These are phyloP conservation scores for Wickerhamomyces alni DNA, from an alignment of 805 yeast species.

Conservation along the genomic window DNA sequence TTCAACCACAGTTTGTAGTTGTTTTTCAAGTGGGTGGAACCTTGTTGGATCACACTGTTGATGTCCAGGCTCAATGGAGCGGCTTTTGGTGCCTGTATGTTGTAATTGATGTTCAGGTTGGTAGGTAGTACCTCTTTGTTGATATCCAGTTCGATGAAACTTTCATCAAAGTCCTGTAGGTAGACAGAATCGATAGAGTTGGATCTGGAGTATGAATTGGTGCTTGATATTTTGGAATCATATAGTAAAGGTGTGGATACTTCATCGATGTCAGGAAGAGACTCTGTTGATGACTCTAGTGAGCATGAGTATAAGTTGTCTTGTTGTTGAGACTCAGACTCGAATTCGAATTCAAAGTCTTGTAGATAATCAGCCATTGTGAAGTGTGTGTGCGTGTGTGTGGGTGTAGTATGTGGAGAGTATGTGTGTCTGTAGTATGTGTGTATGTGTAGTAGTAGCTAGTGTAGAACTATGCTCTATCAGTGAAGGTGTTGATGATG, in stretches of 20 bases:
- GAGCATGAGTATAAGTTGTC: constrained; percentile 15
- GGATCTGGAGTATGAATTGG: constrained; percentile 15
- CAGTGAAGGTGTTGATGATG: too few species aligned
- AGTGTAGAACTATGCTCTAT: too few species aligned
- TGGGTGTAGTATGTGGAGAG: not conserved
- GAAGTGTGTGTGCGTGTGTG: not conserved
- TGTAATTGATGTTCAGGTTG: not conserved
- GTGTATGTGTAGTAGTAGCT: not conserved
- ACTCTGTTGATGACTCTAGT: constrained; percentile 12
- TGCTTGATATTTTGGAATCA: constrained; percentile 17
- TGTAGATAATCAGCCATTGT: constrained; percentile 11
- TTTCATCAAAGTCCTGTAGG: constrained; percentile 14
- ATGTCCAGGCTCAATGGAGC: constrained; percentile 8
- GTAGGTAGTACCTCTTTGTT: constrained; percentile 1
- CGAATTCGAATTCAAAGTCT: constrained; percentile 7
- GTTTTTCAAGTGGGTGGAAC: constrained; percentile 18
- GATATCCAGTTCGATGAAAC: constrained; percentile 19
- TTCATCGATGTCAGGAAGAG: constrained; percentile 15
- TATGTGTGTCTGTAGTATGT: not conserved
- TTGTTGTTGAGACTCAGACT: not conserved
- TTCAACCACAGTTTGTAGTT: constrained; percentile 23
- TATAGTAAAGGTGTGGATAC: constrained; percentile 21
- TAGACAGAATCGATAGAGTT: constrained; percentile 9
- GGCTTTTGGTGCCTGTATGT: not conserved
- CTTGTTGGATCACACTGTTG: constrained; percentile 17